Conservation (phyloP, 331 rosid species). For the Acacia concinna region DNA sequence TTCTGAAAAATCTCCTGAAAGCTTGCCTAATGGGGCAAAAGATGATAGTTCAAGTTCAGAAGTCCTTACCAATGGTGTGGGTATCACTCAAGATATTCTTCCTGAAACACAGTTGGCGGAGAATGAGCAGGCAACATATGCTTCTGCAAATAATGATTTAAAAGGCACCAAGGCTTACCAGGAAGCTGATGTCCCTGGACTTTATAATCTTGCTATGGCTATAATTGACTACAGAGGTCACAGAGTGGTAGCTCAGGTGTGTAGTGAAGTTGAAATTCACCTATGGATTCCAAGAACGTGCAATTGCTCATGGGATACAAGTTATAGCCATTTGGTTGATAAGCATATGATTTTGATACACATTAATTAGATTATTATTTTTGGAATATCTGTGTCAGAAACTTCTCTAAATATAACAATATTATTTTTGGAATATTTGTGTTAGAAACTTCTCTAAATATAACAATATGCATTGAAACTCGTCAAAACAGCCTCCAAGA, state of each 20-base stretch:
- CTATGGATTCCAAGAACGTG: background rate
- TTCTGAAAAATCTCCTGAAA: slow-evolving; percentile 47
- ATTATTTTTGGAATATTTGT: background rate
- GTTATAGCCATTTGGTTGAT: background rate
- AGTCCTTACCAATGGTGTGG: slow-evolving; percentile 48
- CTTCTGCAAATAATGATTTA: slow-evolving; percentile 99
- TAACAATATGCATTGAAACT: background rate
- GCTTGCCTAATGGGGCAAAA: slow-evolving; percentile 59
- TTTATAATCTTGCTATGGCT: slow-evolving; percentile 95
- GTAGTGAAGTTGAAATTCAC: slow-evolving; percentile 31
- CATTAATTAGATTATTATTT: background rate
- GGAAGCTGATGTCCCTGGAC: slow-evolving; percentile 96
- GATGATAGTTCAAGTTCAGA: slow-evolving; percentile 37
- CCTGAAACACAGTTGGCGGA: slow-evolving; percentile 73
- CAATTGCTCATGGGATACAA: slow-evolving; percentile 2
- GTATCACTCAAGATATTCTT: slow-evolving; percentile 48
- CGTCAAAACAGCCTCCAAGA: background rate
- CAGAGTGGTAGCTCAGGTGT: slow-evolving; percentile 98
- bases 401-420: slow-evolving; percentile 3
- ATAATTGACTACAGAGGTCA: slow-evolving; percentile 97
- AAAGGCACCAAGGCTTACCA: slow-evolving; percentile 99
- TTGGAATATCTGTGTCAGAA: background rate
- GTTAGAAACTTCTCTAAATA: slow-evolving; percentile 5
- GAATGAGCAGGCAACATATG: slow-evolving; percentile 98
- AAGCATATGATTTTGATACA: background rate